Evolutionary conservation across 2,329 filamentous ascomycete species (phyloP), one percentile per base, ranked within the genome.

Genomic region (Coniosporium tulheliwenetii): DNA sequence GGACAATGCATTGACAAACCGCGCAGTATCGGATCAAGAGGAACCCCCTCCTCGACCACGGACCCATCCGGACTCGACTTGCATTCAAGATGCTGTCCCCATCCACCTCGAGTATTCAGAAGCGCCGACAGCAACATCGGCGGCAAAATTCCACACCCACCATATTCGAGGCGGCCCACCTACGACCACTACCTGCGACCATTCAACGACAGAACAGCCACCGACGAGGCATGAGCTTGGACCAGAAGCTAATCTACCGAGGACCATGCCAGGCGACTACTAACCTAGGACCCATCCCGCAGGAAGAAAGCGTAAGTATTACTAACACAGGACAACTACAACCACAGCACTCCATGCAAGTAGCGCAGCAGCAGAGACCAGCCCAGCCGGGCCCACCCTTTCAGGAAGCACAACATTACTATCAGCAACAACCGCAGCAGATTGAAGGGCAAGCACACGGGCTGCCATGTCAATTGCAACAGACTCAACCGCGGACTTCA

Each of bases 321-420:
- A 71, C 69, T 72, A 72, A 73, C 69, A 55, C 61, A 69, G 69
- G 67, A 71, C 64, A 67, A 64, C 67, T 65, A 62, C 61, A 72
- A 66, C 66, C 68, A 73, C 82, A 87, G 75, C 81, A 85, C 74
- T 72, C 77, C 67, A 74, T 85, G 79, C 81, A 80, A 80, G 82
- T 84, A 83, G 74, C 81, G 78, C 85, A 89, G 76, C 77, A 84
- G 79, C 83, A 86, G 70, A 77, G 76, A 74, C 73, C 77, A 73
- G 75, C 75, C 75, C 78, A 82, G 77, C 81, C 81, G 76, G 79
- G 81, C 73, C 56, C 55, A 38, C 54, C 48, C 45, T 48, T 61
- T 41, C 56, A 60, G 46, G 53, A 60, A 48, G 61, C 59, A 50
- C 60, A 61, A 47, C 57, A 59, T 47, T 61, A 58, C 52, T 59